Evolutionary conservation across 768 basidiomycete genomes (phyloP), one percentile per base, ranked within the genome.

Genomic region (Tylopilus balloui): DNA sequence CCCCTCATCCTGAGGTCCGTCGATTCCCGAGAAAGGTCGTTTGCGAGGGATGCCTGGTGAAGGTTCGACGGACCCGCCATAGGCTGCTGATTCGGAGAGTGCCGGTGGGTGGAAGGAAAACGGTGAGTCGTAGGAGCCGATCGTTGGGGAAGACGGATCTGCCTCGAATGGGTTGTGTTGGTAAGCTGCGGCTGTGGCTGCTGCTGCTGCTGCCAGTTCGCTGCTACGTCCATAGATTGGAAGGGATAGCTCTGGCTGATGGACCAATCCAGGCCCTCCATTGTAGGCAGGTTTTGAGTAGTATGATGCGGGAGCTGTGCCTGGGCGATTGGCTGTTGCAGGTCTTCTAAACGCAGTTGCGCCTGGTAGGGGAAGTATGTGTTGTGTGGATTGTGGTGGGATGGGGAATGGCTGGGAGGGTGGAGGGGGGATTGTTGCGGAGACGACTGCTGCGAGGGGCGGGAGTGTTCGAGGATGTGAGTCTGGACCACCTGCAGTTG

Each of bases 91-190:
- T 52, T 71, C 70, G 71, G 72, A 53, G 71, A 74, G 68, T 45
- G 75, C 69, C 65, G 83, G 83, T 54, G 84, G 78, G 73, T 83
- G 78, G 81, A 86, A 88, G 73, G 77, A 86, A 79, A 88, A 88
- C 47, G 86, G 86, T 51, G 81, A 84, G 68, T 84, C 84, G 68
- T 75, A 65, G 65, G 69, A 43, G 45, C 43, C 56, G 54, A 61
- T 20, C 51, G 62, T 47, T 45, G 64, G 63, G 51, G 61, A 61
- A 52, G 59, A 49, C 54, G 64, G 64, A 65, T 63, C 62, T 59
- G 62, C 36, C 62, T 64, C 62, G 62, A 59, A 63, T 61, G 61
- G 2, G 55, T 9, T 40, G 61, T 52, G 53, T 43, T 53, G 65
- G 62, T 51, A 68, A 56, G 64, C 65, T 52, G 66, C 57, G 49